phyloP scores from a whole-genome alignment of 2,329 filamentous ascomycete species.

The Neonectria neomacrospora region DNA sequence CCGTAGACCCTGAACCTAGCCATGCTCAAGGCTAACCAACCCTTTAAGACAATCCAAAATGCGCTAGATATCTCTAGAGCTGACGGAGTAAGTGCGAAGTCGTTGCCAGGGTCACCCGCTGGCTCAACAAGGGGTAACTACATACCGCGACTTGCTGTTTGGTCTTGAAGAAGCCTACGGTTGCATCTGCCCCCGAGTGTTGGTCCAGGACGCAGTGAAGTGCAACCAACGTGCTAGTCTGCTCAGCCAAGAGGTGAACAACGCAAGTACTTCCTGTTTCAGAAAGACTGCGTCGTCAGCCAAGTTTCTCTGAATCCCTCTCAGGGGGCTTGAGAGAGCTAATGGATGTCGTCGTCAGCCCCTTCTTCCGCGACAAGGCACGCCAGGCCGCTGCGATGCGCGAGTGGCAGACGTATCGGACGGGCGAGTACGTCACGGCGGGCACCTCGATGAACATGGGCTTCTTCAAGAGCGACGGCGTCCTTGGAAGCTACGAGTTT shows the following conservation, averaged over 20 bases:
- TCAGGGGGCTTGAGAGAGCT: conserved; percentile 10
- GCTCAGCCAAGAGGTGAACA: conserved; percentile 3
- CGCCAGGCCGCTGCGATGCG: conserved; percentile 26
- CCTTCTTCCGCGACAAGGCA: conserved; percentile 32
- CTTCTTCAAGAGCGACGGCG: conserved; percentile 32
- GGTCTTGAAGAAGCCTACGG: too few species aligned
- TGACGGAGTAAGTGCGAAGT: background rate
- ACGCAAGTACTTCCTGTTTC: conserved; percentile 1
- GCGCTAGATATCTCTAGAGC: background rate
- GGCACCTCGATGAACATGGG: conserved; percentile 33
- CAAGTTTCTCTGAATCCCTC: conserved; percentile 11
- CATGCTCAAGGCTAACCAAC: background rate
- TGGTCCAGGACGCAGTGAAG: background rate
- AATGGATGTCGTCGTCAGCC: conserved; percentile 9
- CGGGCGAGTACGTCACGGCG: conserved; percentile 26
- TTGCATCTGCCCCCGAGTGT: background rate
- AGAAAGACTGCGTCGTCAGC: conserved; percentile 8
- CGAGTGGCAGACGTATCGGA: conserved; percentile 31
- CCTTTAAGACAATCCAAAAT: background rate
- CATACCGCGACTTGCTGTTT: background rate
- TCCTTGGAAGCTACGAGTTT: conserved; percentile 26
- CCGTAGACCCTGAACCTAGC: background rate
- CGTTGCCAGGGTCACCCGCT: background rate
- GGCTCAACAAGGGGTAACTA: background rate
- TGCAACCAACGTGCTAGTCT: background rate